Evolutionary conservation across 2,329 filamentous ascomycete genomes (phyloP), one percentile per base, ranked within the genome.

Genomic region (Trichoderma sp.): DNA sequence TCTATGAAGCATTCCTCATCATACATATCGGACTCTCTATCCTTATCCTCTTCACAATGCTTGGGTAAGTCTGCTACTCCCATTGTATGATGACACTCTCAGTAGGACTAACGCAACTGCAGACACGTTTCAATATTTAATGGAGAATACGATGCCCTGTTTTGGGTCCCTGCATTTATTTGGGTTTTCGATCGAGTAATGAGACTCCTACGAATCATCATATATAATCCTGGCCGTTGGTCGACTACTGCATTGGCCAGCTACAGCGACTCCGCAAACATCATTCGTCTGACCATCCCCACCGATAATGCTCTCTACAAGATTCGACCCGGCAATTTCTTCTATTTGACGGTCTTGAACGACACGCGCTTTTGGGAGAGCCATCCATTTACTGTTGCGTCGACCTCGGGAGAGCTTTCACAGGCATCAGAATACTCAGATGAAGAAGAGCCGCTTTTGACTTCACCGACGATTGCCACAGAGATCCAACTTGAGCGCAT

Each of bases 11-110:
- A 0, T 88, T 88, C 71, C 77, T 88, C 6, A 72, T 85, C 13
- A 58, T 85, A 0, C 86, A 90, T 71, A 87, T 89, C 7, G 77
- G 82, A 3, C 78, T 90, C 17, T 85, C 88, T 0, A 76, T 88
- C 9, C 76, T 87, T 0, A 77, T 87, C 0, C 75, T 90, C 1
- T 76, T 85, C 36, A 83, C 84, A 0, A 85, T 88, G 82, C 85
- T 86, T 47, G 84, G 84, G 84, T 86, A 79, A 74, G 86, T 81
- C 12, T 17, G 1, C 23, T 8, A 5, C 11, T 15, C n/a, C 3
- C 17, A 34, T 15, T 2, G 11, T 26, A 1, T 4, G 9, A 57
- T 12, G 2, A 36, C 17, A 5, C 1, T 6, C 2, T 5, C 8
- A 1, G 15, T 4, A 13, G 6, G 15, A 7, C 47, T 70, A 34